phyloP scores from a whole-genome alignment of 768 basidiomycete species.

The Tubosaeta sp. region DNA sequence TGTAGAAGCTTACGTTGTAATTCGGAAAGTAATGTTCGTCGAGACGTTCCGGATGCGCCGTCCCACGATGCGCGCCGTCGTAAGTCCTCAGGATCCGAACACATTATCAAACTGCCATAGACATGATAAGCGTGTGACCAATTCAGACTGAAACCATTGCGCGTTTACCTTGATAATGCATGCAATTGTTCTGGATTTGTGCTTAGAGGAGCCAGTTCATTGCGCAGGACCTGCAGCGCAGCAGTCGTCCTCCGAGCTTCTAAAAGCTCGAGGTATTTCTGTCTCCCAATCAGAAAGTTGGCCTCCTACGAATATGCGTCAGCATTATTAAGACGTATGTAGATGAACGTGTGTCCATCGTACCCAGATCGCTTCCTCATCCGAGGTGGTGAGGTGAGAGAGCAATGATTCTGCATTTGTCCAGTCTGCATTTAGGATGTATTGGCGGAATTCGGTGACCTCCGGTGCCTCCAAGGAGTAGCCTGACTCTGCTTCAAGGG shows the following conservation, averaged over 20 bases:
- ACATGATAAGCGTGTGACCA: conserved; percentile 14
- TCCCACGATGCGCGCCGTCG: conserved; percentile 83
- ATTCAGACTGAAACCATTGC: conserved; percentile 6
- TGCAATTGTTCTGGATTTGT: conserved; percentile 80
- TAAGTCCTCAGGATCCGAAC: conserved; percentile 78
- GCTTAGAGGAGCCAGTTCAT: conserved; percentile 81
- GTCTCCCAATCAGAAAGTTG: conserved; percentile 83
- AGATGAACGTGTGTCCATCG: conserved; percentile 26
- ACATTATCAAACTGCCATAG: conserved; percentile 80
- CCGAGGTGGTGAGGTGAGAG: conserved; percentile 60
- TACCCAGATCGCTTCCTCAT: conserved; percentile 69
- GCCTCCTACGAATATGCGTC: conserved; percentile 53
- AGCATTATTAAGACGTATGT: conserved; percentile 10
- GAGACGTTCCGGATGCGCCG: conserved; percentile 76
- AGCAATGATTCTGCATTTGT: conserved; percentile 69
- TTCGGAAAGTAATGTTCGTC: conserved; percentile 67
- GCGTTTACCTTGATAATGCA: conserved; percentile 74
- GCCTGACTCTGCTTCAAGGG: conserved; percentile 90
- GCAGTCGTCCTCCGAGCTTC: conserved; percentile 75
- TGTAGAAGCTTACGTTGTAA: conserved; percentile 65
- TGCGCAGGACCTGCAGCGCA: conserved; percentile 81
- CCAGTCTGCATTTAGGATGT: conserved; percentile 81
- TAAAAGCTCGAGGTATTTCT: conserved; percentile 93
- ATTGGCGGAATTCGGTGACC: conserved; percentile 75
- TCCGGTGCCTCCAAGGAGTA: conserved; percentile 76